phyloP scores from a whole-genome alignment of 139 green algal genomes.

The Closterium sp. region DNA sequence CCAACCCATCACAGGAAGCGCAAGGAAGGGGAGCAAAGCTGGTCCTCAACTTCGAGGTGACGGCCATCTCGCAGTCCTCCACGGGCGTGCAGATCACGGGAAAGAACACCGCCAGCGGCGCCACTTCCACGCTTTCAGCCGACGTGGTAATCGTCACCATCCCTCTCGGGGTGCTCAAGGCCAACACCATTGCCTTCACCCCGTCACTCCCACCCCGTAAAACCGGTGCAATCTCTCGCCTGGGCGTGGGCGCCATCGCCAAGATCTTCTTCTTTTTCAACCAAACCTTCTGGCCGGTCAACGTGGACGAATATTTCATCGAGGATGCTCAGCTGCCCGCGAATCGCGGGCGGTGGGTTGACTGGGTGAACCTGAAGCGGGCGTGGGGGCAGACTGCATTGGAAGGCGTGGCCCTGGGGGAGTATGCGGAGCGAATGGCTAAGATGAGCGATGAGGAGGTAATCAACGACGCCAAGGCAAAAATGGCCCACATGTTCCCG shows the following conservation, averaged over 20 bases:
- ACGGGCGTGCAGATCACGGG: slow-evolving; percentile 5
- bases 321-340: neutral
- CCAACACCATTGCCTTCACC: slow-evolving; percentile 20
- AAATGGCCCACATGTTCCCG: slow-evolving; percentile 71
- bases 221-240: neutral
- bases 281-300: slow-evolving; percentile 38
- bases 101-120: neutral
- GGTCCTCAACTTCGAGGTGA: neutral
- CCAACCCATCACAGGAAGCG: no score
- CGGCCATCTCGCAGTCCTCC: neutral
- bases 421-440: slow-evolving; percentile 64
- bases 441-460: slow-evolving; percentile 34
- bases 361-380: neutral
- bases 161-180: slow-evolving; percentile 44
- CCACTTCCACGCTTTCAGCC: slow-evolving; percentile 37
- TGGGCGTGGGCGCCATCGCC: slow-evolving; percentile 45
- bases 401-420: slow-evolving; percentile 73
- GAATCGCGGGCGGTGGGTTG: neutral
- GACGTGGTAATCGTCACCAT: slow-evolving; percentile 44
- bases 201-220: slow-evolving; percentile 37
- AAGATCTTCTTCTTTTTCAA: slow-evolving; percentile 44
- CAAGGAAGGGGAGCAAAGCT: neutral
- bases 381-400: slow-evolving; percentile 64
- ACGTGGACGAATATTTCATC: slow-evolving; percentile 62
- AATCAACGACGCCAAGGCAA: slow-evolving; percentile 64